Evolutionary conservation across 2,329 filamentous ascomycete genomes (phyloP), one percentile per base, ranked within the genome.

Genomic region (Zymoseptoria brevis): DNA sequence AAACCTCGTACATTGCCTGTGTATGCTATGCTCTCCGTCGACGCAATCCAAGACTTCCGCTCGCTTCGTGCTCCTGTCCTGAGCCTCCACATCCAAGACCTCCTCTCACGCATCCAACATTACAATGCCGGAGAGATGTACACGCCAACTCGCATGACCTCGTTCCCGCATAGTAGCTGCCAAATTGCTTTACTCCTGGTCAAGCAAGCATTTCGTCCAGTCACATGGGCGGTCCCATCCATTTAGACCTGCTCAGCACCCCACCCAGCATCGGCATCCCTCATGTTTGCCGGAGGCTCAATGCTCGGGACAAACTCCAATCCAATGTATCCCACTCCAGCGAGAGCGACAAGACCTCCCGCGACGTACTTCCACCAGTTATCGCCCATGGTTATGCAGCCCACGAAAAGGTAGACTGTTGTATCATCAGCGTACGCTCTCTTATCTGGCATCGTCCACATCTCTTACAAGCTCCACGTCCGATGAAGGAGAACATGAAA

Each of bases 401-500:
- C 94, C 70, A 96, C 81, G 76, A 99, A 97, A 76, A 97, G 83
- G 83, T 99, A 99, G 81, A 99, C 92, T 96, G 61, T 30, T 16
- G 11, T 19, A 3, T 24, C 19, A 67, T 69, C 50, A 60, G 62
- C 57, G 16, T 57, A 30, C 41, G 21, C 54, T 54, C 55, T 51
- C 29, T 30, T 30, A 22, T 53, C 51, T 50, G 16, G 19, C 24
- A 19, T 16, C 26, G 6, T 50, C 8, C 11, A 41, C 8, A 56
- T 53, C 48, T 16, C 90, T 78, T 85, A 96, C 92, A 97, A 74
- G 90, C 81, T 76, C 94, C 94, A 73, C 94, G 91, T 62, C 94
- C 94, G 68, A 97, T 79, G 82, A 99, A 97, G 59, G 90, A 96
- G 81, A 97, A 97, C 76, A 97, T 87, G 81, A 99, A 99, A 9